phyloP scores from a whole-genome alignment of 2,329 filamentous ascomycete species.

The Sphaerulina musiva region DNA sequence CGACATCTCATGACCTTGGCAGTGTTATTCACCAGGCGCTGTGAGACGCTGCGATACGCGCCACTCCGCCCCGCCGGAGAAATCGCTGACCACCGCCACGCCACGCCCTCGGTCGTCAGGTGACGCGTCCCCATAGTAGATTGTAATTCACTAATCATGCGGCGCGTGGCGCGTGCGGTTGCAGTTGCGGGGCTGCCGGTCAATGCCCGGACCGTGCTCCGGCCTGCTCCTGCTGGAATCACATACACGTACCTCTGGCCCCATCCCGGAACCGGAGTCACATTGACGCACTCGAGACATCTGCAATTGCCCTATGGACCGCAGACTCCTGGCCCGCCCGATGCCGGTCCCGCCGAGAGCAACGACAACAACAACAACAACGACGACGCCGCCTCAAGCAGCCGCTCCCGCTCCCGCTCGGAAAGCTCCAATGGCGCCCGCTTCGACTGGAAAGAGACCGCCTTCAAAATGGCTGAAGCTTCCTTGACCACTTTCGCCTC shows the following conservation, averaged over 20 bases:
- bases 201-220: constrained; percentile 9
- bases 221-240: neutral
- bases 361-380: constrained; percentile 15
- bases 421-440: constrained; percentile 12
- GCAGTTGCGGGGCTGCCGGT: constrained; percentile 10
- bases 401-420: neutral
- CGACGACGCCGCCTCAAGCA: neutral
- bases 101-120: neutral
- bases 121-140: neutral
- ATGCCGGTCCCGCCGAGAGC: constrained; percentile 15
- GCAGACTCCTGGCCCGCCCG: constrained; percentile 19
- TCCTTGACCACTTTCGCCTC: constrained; percentile 47
- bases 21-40: neutral
- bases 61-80: neutral
- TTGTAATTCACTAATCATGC: neutral
- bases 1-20: neutral
- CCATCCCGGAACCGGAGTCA: neutral
- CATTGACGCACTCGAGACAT: constrained; percentile 7
- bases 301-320: constrained; percentile 14
- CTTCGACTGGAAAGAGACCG: constrained; percentile 32
- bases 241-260: no score
- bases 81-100: neutral
- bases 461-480: constrained; percentile 48
- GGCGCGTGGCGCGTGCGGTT: constrained; percentile 9
- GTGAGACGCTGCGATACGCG: no score